phyloP scores from a whole-genome alignment of 1,284 basidiomycete species.

The Vanrija humicola region DNA sequence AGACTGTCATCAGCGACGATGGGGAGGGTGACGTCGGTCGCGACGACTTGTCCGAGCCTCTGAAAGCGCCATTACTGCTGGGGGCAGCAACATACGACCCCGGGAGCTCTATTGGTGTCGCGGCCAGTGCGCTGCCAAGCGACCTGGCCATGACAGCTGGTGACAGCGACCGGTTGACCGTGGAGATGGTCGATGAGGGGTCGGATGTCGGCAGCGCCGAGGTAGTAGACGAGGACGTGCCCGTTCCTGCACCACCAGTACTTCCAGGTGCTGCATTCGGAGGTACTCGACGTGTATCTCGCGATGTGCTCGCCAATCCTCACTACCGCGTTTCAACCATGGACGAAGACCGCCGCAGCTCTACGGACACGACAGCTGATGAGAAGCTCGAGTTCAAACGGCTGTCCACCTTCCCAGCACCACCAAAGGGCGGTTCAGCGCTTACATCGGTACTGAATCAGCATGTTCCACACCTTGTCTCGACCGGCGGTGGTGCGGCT shows the following conservation, averaged over 20 bases:
- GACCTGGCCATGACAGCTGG: constrained; percentile 22
- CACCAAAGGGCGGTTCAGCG: constrained; percentile 20
- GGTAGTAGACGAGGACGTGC: constrained; percentile 23
- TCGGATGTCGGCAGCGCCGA: constrained; percentile 34
- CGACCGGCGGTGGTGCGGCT: constrained; percentile 13
- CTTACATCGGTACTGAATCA: constrained; percentile 39
- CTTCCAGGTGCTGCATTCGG: background rate
- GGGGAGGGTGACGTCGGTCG: constrained; percentile 36
- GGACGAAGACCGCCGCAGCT: constrained; percentile 21
- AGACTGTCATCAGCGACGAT: constrained; percentile 13
- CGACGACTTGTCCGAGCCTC: constrained; percentile 53
- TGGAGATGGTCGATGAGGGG: constrained; percentile 39
- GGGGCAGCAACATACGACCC: constrained; percentile 59
- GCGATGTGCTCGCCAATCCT: background rate
- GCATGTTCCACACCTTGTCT: constrained; percentile 38
- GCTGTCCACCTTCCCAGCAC: background rate
- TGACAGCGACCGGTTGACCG: constrained; percentile 4
- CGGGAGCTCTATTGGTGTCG: constrained; percentile 13
- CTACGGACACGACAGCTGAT: constrained; percentile 20
- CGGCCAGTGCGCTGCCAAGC: constrained; percentile 16
- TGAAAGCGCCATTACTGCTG: background rate
- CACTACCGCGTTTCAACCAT: constrained; percentile 12
- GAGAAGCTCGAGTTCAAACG: constrained; percentile 22
- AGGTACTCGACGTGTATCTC: background rate
- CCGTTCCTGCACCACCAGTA: background rate